Evolutionary conservation across 495 filamentous ascomycete species (phyloP).

Genomic region (Penicillium coprophilum): DNA sequence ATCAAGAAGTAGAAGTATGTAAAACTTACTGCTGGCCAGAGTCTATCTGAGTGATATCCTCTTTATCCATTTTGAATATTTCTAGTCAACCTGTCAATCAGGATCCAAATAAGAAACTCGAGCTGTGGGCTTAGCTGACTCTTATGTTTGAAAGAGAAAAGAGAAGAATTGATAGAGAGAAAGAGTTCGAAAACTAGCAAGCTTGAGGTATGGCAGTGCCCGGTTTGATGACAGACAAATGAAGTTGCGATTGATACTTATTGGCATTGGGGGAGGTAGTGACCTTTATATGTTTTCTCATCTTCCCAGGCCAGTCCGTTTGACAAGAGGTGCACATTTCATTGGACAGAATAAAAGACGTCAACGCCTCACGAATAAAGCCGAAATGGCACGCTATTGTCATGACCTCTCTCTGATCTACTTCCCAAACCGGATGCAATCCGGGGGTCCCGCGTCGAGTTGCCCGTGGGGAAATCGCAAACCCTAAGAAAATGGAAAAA

Average conservation of each 20-base stretch:
- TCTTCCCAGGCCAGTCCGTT: conserved; percentile 9
- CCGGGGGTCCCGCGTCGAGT: background rate
- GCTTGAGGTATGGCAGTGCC: background rate
- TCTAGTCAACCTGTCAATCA: background rate
- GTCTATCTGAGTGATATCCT: conserved; percentile 11
- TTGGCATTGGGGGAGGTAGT: background rate
- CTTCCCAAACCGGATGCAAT: conserved; percentile 10
- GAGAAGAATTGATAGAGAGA: background rate
- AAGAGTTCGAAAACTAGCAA: background rate
- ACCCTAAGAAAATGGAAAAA: background rate
- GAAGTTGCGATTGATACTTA: background rate
- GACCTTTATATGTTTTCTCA: conserved; percentile 18
- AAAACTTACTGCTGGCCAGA: conserved; percentile 5
- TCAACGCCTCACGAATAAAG: background rate
- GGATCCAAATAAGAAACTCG: background rate
- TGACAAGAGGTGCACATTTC: conserved; percentile 3
- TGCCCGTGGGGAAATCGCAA: conserved; percentile 8
- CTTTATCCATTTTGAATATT: conserved; percentile 13
- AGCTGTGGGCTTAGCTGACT: background rate
- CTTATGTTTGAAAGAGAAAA: background rate
- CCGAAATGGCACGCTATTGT: conserved; percentile 3
- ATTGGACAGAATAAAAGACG: conserved; percentile 12
- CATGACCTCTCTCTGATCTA: conserved; percentile 12
- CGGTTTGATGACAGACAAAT: background rate
- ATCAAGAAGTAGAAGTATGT: background rate